Percentiles rank a stretch among this genome's conserved stretches.
phyloP scores from a whole-genome alignment of 176 grass and related monocot species.

The Phragmites australis region DNA sequence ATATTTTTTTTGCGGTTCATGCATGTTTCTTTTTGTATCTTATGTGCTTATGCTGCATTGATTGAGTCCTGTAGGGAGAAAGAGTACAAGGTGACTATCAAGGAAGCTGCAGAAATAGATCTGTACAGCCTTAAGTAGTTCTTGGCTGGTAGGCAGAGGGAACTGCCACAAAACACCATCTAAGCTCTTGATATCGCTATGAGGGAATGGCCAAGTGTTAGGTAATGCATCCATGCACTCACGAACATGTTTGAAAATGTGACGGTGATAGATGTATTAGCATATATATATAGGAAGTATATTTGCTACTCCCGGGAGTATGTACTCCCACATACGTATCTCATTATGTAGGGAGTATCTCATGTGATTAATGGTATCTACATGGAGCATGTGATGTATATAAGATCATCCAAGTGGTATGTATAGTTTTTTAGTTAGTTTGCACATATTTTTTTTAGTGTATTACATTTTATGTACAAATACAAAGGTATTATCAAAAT shows the following conservation, averaged over 20 bases:
- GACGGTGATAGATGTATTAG: no score
- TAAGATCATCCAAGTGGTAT: no score
- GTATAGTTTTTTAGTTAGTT: no score
- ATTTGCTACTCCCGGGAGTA: no score
- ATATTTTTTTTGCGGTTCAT: background rate
- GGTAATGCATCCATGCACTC: slow-evolving; percentile 31
- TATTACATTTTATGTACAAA: no score
- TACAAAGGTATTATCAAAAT: no score
- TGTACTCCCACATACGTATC: no score
- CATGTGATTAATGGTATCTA: no score
- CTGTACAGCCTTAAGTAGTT: slow-evolving; percentile 53
- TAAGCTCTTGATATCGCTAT: slow-evolving; percentile 81
- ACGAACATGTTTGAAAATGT: background rate
- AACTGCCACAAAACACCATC: slow-evolving; percentile 64
- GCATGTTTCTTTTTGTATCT: background rate
- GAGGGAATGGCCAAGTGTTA: slow-evolving; percentile 41
- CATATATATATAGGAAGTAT: no score
- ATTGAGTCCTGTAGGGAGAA: slow-evolving; percentile 19
- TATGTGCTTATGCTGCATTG: background rate
- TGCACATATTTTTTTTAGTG: no score
- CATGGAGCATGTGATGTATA: no score
- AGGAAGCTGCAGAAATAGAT: slow-evolving; percentile 43
- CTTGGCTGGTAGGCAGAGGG: slow-evolving; percentile 42
- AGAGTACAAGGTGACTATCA: slow-evolving; percentile 59
- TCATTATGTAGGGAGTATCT: no score